phyloP scores from a whole-genome alignment of 805 yeast genomes.

The Blastobotrys americana region DNA sequence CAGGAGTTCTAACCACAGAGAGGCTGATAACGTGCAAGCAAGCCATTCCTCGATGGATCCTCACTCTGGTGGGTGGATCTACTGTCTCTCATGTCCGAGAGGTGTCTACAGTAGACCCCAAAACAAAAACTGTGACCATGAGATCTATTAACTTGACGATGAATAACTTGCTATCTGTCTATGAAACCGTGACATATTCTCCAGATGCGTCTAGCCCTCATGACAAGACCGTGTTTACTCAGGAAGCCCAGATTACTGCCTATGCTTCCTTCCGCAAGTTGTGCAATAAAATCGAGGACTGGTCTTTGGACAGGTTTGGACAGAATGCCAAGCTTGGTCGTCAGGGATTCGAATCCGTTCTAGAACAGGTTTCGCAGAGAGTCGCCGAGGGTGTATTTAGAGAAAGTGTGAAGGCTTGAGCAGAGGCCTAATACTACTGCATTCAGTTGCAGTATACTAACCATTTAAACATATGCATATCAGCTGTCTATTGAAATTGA shows the following conservation, averaged over 20 bases:
- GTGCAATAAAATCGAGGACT: constrained; percentile 81
- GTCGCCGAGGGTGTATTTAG: constrained; percentile 24
- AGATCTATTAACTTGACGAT: constrained; percentile 83
- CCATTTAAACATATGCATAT: neutral
- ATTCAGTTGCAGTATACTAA: neutral
- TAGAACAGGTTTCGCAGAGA: constrained; percentile 33
- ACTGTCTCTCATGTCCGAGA: constrained; percentile 79
- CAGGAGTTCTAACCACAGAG: constrained; percentile 63
- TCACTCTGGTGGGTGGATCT: constrained; percentile 62
- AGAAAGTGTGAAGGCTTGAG: neutral
- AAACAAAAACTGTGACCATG: constrained; percentile 57
- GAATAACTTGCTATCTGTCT: constrained; percentile 66
- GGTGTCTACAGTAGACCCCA: constrained; percentile 74
- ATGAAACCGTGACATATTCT: constrained; percentile 74
- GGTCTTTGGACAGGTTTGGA: constrained; percentile 82
- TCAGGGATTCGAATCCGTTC: constrained; percentile 75
- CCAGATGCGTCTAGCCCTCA: constrained; percentile 55
- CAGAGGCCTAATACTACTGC: too few relatives aligned
- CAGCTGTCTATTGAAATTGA: neutral
- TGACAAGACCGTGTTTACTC: constrained; percentile 56
- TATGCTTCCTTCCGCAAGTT: constrained; percentile 62
- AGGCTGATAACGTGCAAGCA: constrained; percentile 85
- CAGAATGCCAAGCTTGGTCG: constrained; percentile 83
- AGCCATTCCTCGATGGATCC: constrained; percentile 76
- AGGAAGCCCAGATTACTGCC: constrained; percentile 85